Conservation (phyloP, 805 yeast genomes). For the Aciculoconidium aculeatum region DNA sequence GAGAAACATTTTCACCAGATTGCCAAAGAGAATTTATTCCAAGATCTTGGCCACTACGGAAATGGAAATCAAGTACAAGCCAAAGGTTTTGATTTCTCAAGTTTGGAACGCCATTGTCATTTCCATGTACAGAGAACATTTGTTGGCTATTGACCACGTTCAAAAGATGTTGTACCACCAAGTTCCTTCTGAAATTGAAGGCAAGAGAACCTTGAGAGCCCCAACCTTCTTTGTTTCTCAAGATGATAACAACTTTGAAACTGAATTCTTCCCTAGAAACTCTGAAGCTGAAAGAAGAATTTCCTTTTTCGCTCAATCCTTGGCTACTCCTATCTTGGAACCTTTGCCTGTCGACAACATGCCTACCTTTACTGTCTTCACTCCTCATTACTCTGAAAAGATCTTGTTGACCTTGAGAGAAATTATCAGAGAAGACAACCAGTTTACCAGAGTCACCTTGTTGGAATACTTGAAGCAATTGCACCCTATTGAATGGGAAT, state of each 20-base stretch:
- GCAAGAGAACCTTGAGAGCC: conserved; percentile 96
- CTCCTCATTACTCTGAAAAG: conserved; percentile 96
- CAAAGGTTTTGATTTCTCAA: conserved; percentile 95
- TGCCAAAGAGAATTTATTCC: conserved; percentile 98
- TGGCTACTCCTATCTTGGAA: conserved; percentile 98
- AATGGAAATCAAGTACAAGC: conserved; percentile 98
- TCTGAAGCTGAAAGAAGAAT: conserved; percentile 99
- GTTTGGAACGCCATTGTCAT: conserved; percentile 99
- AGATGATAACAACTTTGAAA: conserved; percentile 90
- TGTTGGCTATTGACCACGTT: conserved; percentile 96
- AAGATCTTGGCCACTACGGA: conserved; percentile 97
- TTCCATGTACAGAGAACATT: conserved; percentile 99
- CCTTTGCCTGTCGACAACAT: conserved; percentile 98
- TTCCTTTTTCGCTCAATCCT: conserved; percentile 97
- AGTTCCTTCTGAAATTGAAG: conserved; percentile 97
- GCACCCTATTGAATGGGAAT: conserved; percentile 96
- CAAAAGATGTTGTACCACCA: conserved; percentile 96
- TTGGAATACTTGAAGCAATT: conserved; percentile 91
- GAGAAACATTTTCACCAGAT: conserved; percentile 96
- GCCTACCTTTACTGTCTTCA: conserved; percentile 97
- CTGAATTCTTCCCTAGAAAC: conserved; percentile 94
- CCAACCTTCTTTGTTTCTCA: conserved; percentile 98
- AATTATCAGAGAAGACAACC: conserved; percentile 95
- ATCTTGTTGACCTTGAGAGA: conserved; percentile 89
- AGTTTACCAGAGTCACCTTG: conserved; percentile 88